These are phyloP conservation scores for Beauveria sp. DNA, from an alignment of 2,329 filamentous ascomycete species.

Conservation along the genomic window DNA sequence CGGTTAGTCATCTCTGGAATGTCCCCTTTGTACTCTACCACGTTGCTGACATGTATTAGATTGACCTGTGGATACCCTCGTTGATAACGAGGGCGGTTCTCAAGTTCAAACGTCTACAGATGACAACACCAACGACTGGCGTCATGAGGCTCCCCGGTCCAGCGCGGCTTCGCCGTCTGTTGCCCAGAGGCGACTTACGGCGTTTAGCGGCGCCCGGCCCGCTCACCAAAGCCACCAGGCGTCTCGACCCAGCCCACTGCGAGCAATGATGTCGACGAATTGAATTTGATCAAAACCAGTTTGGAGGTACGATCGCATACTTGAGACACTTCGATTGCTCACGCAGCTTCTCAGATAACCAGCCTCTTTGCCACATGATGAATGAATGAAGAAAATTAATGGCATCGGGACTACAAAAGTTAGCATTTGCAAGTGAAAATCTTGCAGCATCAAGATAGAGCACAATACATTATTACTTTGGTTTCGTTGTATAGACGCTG, in stretches of 20 bases:
- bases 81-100: constrained; percentile 74
- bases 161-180: constrained; percentile 36
- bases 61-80: constrained; percentile 89
- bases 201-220: constrained; percentile 38
- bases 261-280: constrained; percentile 57
- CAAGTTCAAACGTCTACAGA: constrained; percentile 47
- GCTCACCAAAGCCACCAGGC: constrained; percentile 39
- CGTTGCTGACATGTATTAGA: constrained; percentile 39
- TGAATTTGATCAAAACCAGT: constrained; percentile 31
- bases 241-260: constrained; percentile 59
- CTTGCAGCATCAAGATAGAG: constrained; percentile 9
- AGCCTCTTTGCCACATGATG: constrained; percentile 10
- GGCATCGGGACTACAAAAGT: constrained; percentile 9
- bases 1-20: constrained; percentile 29
- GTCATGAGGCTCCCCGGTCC: constrained; percentile 32
- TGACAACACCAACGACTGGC: constrained; percentile 34
- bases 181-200: constrained; percentile 40
- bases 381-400: constrained; percentile 1
- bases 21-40: constrained; percentile 7
- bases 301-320: constrained; percentile 7
- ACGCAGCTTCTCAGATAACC: constrained; percentile 2
- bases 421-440: constrained; percentile 1
- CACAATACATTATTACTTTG: constrained; percentile 8
- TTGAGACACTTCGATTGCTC: neutral
- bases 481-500: neutral